Conservation (phyloP, 345 rosid species). For the Pistacia vera region DNA sequence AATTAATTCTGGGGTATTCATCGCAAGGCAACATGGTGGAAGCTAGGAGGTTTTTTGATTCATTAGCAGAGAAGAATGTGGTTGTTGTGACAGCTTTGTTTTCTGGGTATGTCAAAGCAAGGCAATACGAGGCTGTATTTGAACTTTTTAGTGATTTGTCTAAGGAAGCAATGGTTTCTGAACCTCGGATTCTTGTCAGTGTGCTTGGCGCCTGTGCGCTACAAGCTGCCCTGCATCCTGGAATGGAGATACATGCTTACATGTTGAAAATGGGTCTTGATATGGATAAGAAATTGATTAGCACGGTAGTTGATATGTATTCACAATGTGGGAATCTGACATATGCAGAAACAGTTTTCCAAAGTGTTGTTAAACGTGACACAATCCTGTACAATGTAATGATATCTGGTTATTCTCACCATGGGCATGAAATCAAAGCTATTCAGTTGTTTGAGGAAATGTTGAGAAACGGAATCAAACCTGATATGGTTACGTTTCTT, state of each 20-base stretch:
- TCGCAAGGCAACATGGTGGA: conserved; percentile 64
- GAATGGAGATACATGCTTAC: conserved; percentile 74
- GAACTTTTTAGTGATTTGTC: conserved; percentile 56
- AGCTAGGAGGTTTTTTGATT: conserved; percentile 61
- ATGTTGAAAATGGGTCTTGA: conserved; percentile 46
- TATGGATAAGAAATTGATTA: conserved; percentile 57
- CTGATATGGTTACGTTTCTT: conserved; percentile 60
- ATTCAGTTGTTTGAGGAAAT: conserved; percentile 58
- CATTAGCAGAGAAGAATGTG: conserved; percentile 56
- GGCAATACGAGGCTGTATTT: conserved; percentile 56
- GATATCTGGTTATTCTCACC: conserved; percentile 73
- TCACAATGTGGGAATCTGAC: conserved; percentile 63
- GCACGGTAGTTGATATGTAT: conserved; percentile 71
- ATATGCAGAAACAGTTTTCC: conserved; percentile 67
- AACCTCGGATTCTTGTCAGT: conserved; percentile 53
- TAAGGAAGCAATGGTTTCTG: conserved; percentile 44
- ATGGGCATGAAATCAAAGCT: conserved; percentile 54
- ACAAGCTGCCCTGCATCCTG: conserved; percentile 61
- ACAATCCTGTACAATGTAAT: conserved; percentile 66
- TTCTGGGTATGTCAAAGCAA: conserved; percentile 56
- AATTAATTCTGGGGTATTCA: conserved; percentile 67
- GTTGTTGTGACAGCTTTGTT: conserved; percentile 74
- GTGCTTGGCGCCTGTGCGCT: conserved; percentile 73
- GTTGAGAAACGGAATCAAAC: conserved; percentile 50
- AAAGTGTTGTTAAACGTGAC: conserved; percentile 40